These are phyloP conservation scores for Leccinum truebloodii DNA, from an alignment of 768 basidiomycete species.

Conservation along the genomic window DNA sequence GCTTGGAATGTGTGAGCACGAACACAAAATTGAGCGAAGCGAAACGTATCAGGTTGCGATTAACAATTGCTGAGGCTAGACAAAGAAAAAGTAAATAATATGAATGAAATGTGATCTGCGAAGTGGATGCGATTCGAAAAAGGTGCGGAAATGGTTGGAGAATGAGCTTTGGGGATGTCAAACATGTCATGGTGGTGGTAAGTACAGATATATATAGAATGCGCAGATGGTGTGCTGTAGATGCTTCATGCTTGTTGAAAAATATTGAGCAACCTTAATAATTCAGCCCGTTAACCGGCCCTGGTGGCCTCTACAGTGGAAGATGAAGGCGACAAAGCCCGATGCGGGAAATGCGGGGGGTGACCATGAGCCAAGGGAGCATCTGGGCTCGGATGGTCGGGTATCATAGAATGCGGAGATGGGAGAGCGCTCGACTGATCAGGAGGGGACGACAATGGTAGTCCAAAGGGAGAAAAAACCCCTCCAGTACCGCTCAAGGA, in stretches of 20 bases:
- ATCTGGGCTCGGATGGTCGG: slow-evolving; percentile 37
- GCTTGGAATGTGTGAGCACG: slow-evolving; percentile 24
- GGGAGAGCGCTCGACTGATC: slow-evolving; percentile 29
- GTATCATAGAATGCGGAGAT: slow-evolving; percentile 37
- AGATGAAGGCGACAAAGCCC: slow-evolving; percentile 39
- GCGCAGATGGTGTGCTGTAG: slow-evolving; percentile 41
- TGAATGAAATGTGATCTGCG: slow-evolving; percentile 27
- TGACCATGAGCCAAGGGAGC: slow-evolving; percentile 34
- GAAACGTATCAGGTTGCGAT: slow-evolving; percentile 29
- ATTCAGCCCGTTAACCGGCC: slow-evolving; percentile 41
- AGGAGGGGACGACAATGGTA: slow-evolving; percentile 34
- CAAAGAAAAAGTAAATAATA: slow-evolving; percentile 29
- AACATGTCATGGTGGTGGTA: slow-evolving; percentile 37
- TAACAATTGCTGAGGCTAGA: slow-evolving; percentile 29
- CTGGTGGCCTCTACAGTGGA: slow-evolving; percentile 41
- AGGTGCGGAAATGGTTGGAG: slow-evolving; percentile 17
- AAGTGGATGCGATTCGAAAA: slow-evolving; percentile 32
- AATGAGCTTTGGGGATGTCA: slow-evolving; percentile 34
- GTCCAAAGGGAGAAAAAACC: slow-evolving; percentile 34
- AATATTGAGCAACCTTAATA: slow-evolving; percentile 41
- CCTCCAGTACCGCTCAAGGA: slow-evolving; percentile 30
- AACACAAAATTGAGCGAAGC: slow-evolving; percentile 16
- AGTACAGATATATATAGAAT: slow-evolving; percentile 43
- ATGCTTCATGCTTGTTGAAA: slow-evolving; percentile 40
- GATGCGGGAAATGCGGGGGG: slow-evolving; percentile 40